Base-by-base conservation (phyloP, 345 rosid species). In the Geranium brycei region DNA sequence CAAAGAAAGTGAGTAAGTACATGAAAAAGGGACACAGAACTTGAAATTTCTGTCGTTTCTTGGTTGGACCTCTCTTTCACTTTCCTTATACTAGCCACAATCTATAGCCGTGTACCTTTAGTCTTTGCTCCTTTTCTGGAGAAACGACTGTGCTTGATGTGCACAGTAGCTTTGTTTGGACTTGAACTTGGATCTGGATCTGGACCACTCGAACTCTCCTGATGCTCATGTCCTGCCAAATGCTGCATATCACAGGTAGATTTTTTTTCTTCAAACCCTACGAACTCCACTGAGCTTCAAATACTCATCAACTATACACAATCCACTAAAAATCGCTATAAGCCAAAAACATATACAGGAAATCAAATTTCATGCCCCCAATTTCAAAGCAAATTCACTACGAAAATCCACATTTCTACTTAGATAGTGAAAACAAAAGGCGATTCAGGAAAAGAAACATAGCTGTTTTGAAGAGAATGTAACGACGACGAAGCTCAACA, bases 151-250 rank as follows among this genome's bases (percentile, higher is more conserved):
- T 78, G 81, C 73, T 76, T 81, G 68, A 71, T 74, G 57, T 62
- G 73, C 61, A 70, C 79, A 57, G 81, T 31, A 0, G 68, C 53
- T 17, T 64, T 69, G 73, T 53, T 60, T 64, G 67, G 67, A 75
- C 81, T 83, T 82, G 82, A 80, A 23, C n/a, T 87, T 71, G 89
- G 89, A 86, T 83, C 89, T 77, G 68, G 77, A 81, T 85, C 85
- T 79, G 80, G 85, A 81, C 91, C 84, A 61, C 83, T 79, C 59
- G 74, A 82, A 65, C 64, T 73, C 62, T 81, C 95, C 16, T 74
- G 77, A 31, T 75, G 80, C 67, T 80, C 87, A 62, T 70, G 79
- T 68, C 78, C 89, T 31, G 79, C 87, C 92, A 85, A 77, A 78
- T 80, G 76, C 87, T 82, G 78, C 79, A 73, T 23, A 23, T 51